Base-by-base conservation (phyloP, 805 yeast species). In the Hanseniaspora guilliermondii region DNA sequence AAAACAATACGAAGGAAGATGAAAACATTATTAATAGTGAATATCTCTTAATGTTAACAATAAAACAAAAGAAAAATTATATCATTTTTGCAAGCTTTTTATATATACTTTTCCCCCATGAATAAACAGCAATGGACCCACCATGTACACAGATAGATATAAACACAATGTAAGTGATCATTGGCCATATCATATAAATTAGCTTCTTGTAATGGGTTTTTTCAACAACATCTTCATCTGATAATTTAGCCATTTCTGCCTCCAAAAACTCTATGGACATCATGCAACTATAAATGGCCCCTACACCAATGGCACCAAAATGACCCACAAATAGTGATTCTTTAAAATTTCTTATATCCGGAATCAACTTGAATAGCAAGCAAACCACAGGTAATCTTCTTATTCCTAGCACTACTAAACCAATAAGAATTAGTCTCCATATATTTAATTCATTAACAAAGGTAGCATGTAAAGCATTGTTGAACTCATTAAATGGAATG, bases 281-380 rank as follows among this genome's bases (percentile, higher is more conserved):
- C 50, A 88, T 81, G 5, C 86, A 82, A 42, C 93, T 91, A 67
- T 85, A 87, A 8, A 88, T 74, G 1, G 95, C 95, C 56, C 96
- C 96, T 19, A 87, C 96, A 47, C 97, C 97, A 64, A 89, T 85
- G 2, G 97, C 96, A n/a, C 97, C 97, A 67, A 88, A 88, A 69
- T 89, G 96, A 21, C 96, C 97, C 66, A 94, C 86, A 66, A 89
- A 89, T 3, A 88, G 65, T 0, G 96, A 96, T 66, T 88, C 96
- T 65, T 95, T 79, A 95, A 96, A 88, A 12, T 87, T 77, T 61
- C 86, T 80, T 37, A 88, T 78, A 64, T 88, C 96, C 0, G 96
- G 96, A 2, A 86, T 83, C 22, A 87, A 65, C 0, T 91, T 88
- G 61, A 84, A 84, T 49, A 85, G 69, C 0, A 79, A 75, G 49